A percentile compares a stretch with the other conserved stretches of the same genome.
Evolutionary conservation across 306 rosid genomes (phyloP).

Genomic region (Lagenaria siceraria): DNA sequence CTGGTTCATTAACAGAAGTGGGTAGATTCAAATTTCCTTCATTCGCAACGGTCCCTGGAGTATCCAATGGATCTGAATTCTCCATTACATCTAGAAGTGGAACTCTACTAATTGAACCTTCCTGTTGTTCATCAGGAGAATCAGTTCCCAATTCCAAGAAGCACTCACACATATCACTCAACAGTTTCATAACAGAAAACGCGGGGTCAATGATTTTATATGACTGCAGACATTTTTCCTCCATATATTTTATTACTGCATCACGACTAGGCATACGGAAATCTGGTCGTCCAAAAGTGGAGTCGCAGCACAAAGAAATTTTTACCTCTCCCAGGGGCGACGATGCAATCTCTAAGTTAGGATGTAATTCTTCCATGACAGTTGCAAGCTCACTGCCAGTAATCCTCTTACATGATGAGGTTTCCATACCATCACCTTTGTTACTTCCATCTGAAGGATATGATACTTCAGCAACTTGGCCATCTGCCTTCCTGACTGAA

Average conservation of each 20-base stretch:
- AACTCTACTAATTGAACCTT: slow-evolving; percentile 25
- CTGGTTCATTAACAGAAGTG: slow-evolving; percentile 28
- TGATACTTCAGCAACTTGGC: slow-evolving; percentile 20
- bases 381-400: slow-evolving; percentile 18
- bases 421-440: slow-evolving; percentile 16
- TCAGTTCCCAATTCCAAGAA: slow-evolving; percentile 56
- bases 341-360: slow-evolving; percentile 41
- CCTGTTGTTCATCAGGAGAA: slow-evolving; percentile 49
- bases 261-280: slow-evolving; percentile 42
- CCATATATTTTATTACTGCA: slow-evolving; percentile 45
- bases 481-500: slow-evolving; percentile 22
- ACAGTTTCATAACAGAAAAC: slow-evolving; percentile 54
- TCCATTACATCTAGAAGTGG: slow-evolving; percentile 29
- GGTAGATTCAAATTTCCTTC: slow-evolving; percentile 16
- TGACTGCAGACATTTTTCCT: slow-evolving; percentile 64
- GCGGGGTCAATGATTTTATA: slow-evolving; percentile 47
- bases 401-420: slow-evolving; percentile 25
- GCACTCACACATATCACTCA: slow-evolving; percentile 51
- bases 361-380: slow-evolving; percentile 17
- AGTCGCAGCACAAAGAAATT: slow-evolving; percentile 43
- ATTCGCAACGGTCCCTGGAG: slow-evolving; percentile 18
- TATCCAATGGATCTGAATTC: slow-evolving; percentile 21
- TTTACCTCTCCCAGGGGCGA: slow-evolving; percentile 67
- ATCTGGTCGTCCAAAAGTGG: slow-evolving; percentile 34
- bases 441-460: slow-evolving; percentile 17